Evolutionary conservation across 2,329 filamentous ascomycete species (phyloP), one percentile per base, ranked within the genome.

Genomic region (Cryphonectria japonica): DNA sequence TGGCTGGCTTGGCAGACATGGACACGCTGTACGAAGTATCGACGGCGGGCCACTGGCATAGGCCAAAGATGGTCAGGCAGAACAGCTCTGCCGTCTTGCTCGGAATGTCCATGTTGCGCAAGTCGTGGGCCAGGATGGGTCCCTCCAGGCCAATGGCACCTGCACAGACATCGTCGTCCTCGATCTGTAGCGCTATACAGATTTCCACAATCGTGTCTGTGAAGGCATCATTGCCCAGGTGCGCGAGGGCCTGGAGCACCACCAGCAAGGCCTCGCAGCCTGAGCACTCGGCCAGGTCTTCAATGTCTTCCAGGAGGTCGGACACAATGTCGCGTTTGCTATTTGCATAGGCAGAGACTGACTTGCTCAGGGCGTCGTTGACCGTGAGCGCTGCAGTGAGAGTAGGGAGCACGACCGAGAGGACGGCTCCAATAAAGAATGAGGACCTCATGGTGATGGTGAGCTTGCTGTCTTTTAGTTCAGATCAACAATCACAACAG

Each of bases 141-240:
- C 85, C 87, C 76, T 89, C 86, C 1, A 82, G 81, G 5, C 79
- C 80, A 39, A 89, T 82, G 11, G 85, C 79, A 6, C 87, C 88
- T 2, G 82, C 79, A 70, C 88, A 89, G 37, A 89, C 87, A 76
- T 89, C 87, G 41, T 79, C 76, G 68, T 89, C 87, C 75, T 87
- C 82, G 52, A 81, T 78, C 83, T 87, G 43, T 32, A 72, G 22
- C 5, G 59, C 67, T 62, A 71, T 64, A 73, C 82, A 83, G 29
- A 83, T 74, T 2, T 77, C 78, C 16, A 77, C 80, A 29, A 82
- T 75, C 13, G 81, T 74, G 46, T 82, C 79, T 0, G 78, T 79
- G 2, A 82, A 76, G 1, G 79, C 78, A 66, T 82, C 80, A 70
- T 82, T 72, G 4, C 68, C 70, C 7, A 70, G 57, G 29, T 72